Conservation (phyloP, 495 filamentous ascomycete species). For the Trichoderma reesei region DNA sequence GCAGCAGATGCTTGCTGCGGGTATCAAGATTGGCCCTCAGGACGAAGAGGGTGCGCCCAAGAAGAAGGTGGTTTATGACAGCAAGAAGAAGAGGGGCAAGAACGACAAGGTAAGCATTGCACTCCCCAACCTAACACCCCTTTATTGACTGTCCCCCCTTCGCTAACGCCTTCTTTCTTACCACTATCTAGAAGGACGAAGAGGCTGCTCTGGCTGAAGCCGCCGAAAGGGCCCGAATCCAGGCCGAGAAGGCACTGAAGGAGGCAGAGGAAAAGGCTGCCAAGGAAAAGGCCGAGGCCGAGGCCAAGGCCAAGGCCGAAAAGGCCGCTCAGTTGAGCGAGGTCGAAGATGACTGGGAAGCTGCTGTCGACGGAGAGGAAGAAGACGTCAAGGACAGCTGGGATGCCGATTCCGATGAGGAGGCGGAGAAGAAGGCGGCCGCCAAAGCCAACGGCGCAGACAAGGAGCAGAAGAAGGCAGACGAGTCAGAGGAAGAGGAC, state of each 20-base stretch:
- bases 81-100: constrained; percentile 63
- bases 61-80: constrained; percentile 64
- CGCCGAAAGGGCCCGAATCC: constrained; percentile 52
- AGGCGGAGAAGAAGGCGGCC: constrained; percentile 35
- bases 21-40: constrained; percentile 70
- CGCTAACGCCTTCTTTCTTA: neutral
- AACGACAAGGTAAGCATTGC: constrained; percentile 54
- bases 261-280: constrained; percentile 47
- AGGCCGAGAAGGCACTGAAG: constrained; percentile 56
- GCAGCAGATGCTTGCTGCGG: constrained; percentile 88
- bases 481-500: constrained; percentile 22
- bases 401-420: constrained; percentile 81
- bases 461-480: constrained; percentile 13
- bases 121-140: neutral
- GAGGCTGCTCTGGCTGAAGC: constrained; percentile 63
- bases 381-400: constrained; percentile 90
- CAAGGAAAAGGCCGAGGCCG: constrained; percentile 41
- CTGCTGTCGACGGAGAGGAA: constrained; percentile 50
- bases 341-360: constrained; percentile 28
- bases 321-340: constrained; percentile 41
- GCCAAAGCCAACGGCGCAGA: constrained; percentile 17
- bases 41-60: constrained; percentile 55
- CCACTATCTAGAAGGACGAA: constrained; percentile 46
- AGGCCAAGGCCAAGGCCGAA: constrained; percentile 46
- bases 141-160: neutral